Evolutionary conservation across 2,329 filamentous ascomycete species (phyloP), one percentile per base, ranked within the genome.

Genomic region (Alternaria tenuissima): DNA sequence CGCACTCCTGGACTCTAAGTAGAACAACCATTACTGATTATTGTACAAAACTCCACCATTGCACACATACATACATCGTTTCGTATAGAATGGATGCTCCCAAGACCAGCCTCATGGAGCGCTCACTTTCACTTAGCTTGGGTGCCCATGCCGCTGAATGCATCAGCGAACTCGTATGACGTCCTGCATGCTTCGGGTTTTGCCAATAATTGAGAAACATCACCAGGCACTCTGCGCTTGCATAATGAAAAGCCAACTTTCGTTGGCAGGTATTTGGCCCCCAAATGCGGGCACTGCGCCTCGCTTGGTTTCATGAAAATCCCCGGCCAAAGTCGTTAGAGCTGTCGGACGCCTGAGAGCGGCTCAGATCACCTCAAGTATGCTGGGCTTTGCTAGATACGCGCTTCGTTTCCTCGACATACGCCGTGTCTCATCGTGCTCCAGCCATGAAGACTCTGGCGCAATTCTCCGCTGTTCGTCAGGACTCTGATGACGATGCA

Each of bases 231-330:
- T 32, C 26, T 9, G 26, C 6, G 7, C 44, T 48, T 48, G 2
- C 18, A 6, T 4, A 2, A 34, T 32, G 14, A 6, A 2, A 24
- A 34, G 30, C 36, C 39, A 7, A 9, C 28, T n/a, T 16, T 34
- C 5, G 11, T 32, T 20, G 55, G 48, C 26, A 47, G 28, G 1
- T 20, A 48, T 34, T 7, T 30, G 24, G 41, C 55, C 39, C 49
- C 49, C 18, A 30, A 32, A 41, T 28, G 26, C 16, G 41, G 44
- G 18, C 36, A 51, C 65, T 68, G 62, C 65, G 65, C 65, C 65
- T 53, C 57, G 24, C 65, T 67, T 65, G 61, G 65, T 61, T 26
- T n/a, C 26, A 55, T 14, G 41, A 22, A 34, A 46, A 56, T 36
- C 20, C 28, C 38, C 39, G 36, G 11, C 24, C 53, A 55, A 42